Evolutionary conservation across 2,329 filamentous ascomycete species (phyloP), one percentile per base, ranked within the genome.

Genomic region (Alternaria ventricosa): DNA sequence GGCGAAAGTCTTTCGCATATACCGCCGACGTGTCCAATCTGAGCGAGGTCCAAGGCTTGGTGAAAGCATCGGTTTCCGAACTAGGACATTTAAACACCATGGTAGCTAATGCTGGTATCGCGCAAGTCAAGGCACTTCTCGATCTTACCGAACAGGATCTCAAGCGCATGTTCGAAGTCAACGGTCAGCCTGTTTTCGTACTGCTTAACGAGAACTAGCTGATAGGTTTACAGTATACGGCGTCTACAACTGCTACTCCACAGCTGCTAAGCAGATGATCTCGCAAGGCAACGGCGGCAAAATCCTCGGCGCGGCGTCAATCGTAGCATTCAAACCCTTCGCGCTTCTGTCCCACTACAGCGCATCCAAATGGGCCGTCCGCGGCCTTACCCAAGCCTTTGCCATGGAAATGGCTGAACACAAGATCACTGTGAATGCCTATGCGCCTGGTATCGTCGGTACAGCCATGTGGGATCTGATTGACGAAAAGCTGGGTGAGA

Each of bases 381-480:
- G 89, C 5, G 89, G 89, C 0, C 79, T 92, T 55, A 89, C 87
- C 1, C 88, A 91, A 75, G 87, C 85, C 0, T 90, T 89, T 66
- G 89, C 89, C 1, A 87, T 90, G 84, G 89, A 90, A 65, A 82
- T 91, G 78, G 89, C 89, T 0, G 77, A 80, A 50, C 85, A 91
- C 72, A 82, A 87, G 61, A 91, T 92, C 74, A 90, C 87, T 0
- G 88, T 86, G 20, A 92, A 92, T 68, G 85, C 86, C 0, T 91
- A 91, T 70, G 89, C 88, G 0, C 89, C 89, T 0, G 90, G 90
- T 0, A 90, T 92, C 51, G 88, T 92, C 0, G 88, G 85, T 0
- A 91, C 88, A 0, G 81, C 83, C 0, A 91, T 91, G 89, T 92
- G 89, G 89, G 89, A 91, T 49, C 72, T 87, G 3, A 90, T 92